A percentile compares a stretch with the other conserved stretches of the same genome.
These are phyloP conservation scores for Kingdonia uniflora DNA, from an alignment of 164 flowering plant genomes.

Conservation along the genomic window DNA sequence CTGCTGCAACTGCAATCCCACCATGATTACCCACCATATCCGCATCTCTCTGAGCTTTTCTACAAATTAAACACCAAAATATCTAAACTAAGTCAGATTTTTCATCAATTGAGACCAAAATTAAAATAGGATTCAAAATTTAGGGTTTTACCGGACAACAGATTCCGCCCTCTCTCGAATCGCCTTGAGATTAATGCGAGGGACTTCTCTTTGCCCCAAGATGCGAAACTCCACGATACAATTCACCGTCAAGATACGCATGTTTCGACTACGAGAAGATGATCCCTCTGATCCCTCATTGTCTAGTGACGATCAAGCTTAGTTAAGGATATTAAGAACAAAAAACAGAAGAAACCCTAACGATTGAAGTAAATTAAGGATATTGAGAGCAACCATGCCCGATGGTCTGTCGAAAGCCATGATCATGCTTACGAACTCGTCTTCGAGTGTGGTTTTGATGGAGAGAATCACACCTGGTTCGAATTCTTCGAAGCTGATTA, in stretches of 20 bases:
- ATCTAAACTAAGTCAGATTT: no score
- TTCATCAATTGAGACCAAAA: no score
- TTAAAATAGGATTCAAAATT: no score
- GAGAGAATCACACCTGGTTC: slow-evolving; percentile 66
- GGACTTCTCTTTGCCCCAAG: slow-evolving; percentile 69
- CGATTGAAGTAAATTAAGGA: slow-evolving; percentile 34
- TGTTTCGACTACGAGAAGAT: slow-evolving; percentile 38
- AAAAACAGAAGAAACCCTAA: background rate
- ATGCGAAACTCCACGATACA: slow-evolving; percentile 61
- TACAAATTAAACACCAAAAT: no score
- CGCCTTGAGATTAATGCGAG: slow-evolving; percentile 57
- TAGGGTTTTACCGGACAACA: slow-evolving; percentile 82
- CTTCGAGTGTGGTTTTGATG: slow-evolving; percentile 74
- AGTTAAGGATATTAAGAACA: slow-evolving; percentile 19
- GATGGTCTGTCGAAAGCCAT: slow-evolving; percentile 70
- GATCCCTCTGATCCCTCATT: slow-evolving; percentile 54
- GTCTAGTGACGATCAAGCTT: slow-evolving; percentile 38
- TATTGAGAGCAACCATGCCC: slow-evolving; percentile 87
- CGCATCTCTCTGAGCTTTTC: no score
- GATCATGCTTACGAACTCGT: slow-evolving; percentile 72
- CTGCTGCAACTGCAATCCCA: no score
- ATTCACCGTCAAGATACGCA: slow-evolving; percentile 68
- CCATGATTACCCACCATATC: no score
- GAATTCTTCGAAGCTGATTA: slow-evolving; percentile 22
- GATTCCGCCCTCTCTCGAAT: slow-evolving; percentile 64